phyloP scores from a whole-genome alignment of 108 stramenopile genomes.

The Nitzschia sp. region DNA sequence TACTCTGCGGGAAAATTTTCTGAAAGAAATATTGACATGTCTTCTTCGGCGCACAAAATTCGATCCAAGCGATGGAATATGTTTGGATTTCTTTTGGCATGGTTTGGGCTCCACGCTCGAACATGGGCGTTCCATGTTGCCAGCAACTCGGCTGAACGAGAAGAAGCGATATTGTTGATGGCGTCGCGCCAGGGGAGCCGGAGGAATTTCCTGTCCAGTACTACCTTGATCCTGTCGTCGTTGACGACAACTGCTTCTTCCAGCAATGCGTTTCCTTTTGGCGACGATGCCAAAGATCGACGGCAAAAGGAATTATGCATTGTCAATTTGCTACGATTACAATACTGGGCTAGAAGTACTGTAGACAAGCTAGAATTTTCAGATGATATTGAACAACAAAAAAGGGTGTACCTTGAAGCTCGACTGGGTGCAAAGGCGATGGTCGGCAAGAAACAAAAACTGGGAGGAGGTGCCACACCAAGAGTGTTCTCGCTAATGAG shows the following conservation, averaged over 20 bases:
- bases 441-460: conserved; percentile 52
- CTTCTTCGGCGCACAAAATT: no score
- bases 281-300: conserved; percentile 23
- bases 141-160: no score
- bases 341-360: conserved; percentile 61
- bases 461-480: conserved; percentile 64
- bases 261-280: conserved; percentile 11
- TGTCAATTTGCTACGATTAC: conserved; percentile 55
- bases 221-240: no score
- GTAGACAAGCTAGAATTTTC: conserved; percentile 30
- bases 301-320: conserved; percentile 75
- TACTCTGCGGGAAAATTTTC: no score
- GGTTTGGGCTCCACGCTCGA: no score
- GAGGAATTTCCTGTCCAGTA: no score
- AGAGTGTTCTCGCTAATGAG: conserved; percentile 51
- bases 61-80: no score
- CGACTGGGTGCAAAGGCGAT: conserved; percentile 78
- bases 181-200: no score
- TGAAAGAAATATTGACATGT: no score
- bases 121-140: no score
- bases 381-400: conserved; percentile 14
- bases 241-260: neutral
- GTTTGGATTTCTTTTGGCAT: no score
- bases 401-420: conserved; percentile 69
- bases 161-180: no score